Evolutionary conservation across 305 asterid genomes (phyloP), one percentile per base, ranked within the genome.

Genomic region (Fraxinus paxiana): DNA sequence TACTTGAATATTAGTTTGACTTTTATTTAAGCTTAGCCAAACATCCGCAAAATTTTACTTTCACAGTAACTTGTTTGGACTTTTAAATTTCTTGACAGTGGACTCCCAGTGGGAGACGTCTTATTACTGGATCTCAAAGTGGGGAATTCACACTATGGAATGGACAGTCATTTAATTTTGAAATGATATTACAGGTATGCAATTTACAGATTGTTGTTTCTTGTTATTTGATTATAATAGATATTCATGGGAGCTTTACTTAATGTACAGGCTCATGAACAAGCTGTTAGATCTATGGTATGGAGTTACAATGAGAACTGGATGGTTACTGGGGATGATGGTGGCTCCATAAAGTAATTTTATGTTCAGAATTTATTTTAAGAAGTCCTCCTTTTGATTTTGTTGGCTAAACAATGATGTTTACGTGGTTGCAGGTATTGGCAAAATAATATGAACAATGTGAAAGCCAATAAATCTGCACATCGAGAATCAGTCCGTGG

Each of bases 321-420:
- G 98, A 96, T 96, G 99, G 99, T 96, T 87, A 93, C 98, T 30
- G 99, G 99, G 76, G 99, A 94, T 87, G 99, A 96, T 85, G 98
- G 97, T 84, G 99, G 99, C 73, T 74, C 98, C 75, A 94, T 96
- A 85, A 96, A 96, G 98, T 95, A 92, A 89, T 20, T 33, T 83
- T 77, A 31, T 76, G 76, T 76, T 78, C 76, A 71, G 79, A 17
- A 37, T 80, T 65, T 38, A 9, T 69, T 56, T 73, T 22, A 48
- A 17, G 33, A 59, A 76, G 76, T 73, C 48, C 31, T 80, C 75
- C 38, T 77, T 75, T 13, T 28, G n/a, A 34, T 82, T 76, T 77
- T 67, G 77, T 84, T 84, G 56, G 7, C 54, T 18, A 74, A 71
- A 17, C 38, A 72, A 75, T 81, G 77, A 85, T 83, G 69, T 86